phyloP scores from a whole-genome alignment of 129 eudicot genomes.

The Arctium minus region DNA sequence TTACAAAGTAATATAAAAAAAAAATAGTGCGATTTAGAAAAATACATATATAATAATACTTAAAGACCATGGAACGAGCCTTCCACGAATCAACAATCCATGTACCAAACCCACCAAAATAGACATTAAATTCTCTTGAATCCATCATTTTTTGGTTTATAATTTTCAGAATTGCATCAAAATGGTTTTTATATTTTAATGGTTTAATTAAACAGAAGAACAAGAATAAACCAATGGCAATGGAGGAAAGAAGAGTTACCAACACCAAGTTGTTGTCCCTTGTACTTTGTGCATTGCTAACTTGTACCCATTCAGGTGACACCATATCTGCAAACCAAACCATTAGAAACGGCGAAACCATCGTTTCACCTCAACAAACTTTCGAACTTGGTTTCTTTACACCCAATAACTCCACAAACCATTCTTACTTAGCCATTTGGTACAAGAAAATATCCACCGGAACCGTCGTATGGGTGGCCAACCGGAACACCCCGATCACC shows the following conservation, averaged over 20 bases:
- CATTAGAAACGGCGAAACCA: constrained; percentile 20
- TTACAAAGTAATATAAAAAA: no score
- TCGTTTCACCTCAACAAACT: constrained; percentile 14
- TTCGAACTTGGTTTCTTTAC: constrained; percentile 36
- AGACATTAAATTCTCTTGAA: no score
- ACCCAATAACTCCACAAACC: background rate
- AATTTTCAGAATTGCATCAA: background rate
- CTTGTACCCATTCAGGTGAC: background rate
- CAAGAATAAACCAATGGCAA: background rate
- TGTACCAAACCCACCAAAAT: no score
- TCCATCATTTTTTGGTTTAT: no score
- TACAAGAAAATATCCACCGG: constrained; percentile 16
- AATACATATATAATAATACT: no score
- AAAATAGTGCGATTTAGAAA: no score
- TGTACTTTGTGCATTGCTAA: background rate
- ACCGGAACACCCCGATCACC: constrained; percentile 23
- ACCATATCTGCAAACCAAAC: constrained; percentile 23
- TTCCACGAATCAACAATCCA: no score
- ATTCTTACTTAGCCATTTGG: constrained; percentile 31
- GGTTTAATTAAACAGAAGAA: no score
- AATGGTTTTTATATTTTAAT: background rate
- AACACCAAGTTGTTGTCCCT: background rate
- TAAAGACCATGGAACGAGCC: no score
- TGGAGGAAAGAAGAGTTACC: background rate
- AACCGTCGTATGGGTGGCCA: constrained; percentile 35